These are phyloP conservation scores for Aciculoconidium aculeatum DNA, from an alignment of 805 yeast species.

Conservation along the genomic window DNA sequence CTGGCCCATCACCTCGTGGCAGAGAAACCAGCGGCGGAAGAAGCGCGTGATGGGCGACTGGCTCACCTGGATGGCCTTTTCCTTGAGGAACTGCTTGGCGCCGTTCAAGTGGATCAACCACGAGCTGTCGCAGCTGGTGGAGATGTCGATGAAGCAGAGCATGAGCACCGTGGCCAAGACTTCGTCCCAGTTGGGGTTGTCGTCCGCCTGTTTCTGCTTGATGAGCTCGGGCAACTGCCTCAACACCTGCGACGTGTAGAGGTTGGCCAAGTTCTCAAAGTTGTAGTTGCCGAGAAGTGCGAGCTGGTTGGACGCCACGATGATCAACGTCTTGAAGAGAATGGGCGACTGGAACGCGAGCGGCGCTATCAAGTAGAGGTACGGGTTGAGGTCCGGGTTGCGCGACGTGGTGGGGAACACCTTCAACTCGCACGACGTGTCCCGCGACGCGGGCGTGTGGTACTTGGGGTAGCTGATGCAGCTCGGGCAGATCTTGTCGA, in stretches of 20 bases:
- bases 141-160: constrained; percentile 38
- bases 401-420: constrained; percentile 3
- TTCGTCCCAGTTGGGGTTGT: constrained; percentile 32
- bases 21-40: constrained; percentile 31
- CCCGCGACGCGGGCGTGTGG: constrained; percentile 9
- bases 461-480: constrained; percentile 33
- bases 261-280: constrained; percentile 19
- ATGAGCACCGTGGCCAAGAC: constrained; percentile 33
- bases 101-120: constrained; percentile 35
- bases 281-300: constrained; percentile 20
- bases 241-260: constrained; percentile 22
- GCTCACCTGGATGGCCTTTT: constrained; percentile 16
- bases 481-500: constrained; percentile 29
- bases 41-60: constrained; percentile 28
- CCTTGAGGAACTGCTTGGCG: constrained; percentile 29
- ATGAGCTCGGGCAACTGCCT: constrained; percentile 25
- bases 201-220: constrained; percentile 14
- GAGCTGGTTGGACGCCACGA: constrained; percentile 32
- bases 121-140: constrained; percentile 31
- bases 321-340: constrained; percentile 28
- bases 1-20: constrained; percentile 41
- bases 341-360: constrained; percentile 25
- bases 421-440: constrained; percentile 1
- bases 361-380: constrained; percentile 32
- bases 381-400: constrained; percentile 22